These are phyloP conservation scores for Dacryopinax spathularia DNA, from an alignment of 768 basidiomycete genomes.

Conservation along the genomic window DNA sequence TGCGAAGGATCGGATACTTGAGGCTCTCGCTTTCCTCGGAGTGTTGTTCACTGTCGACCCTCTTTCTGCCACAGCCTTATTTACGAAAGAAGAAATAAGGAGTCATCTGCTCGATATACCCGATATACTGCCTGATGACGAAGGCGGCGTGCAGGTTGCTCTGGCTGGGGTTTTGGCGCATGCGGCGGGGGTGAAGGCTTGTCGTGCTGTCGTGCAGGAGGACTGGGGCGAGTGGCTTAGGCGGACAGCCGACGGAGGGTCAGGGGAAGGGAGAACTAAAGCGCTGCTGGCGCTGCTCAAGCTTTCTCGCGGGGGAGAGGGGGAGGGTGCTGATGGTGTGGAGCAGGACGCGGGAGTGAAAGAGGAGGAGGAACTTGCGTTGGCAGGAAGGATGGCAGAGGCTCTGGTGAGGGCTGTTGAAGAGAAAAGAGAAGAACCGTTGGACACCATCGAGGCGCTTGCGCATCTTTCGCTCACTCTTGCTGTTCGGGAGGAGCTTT, in stretches of 20 bases:
- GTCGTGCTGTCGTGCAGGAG: constrained; percentile 40
- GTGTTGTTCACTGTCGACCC: constrained; percentile 77
- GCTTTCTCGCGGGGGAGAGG: constrained; percentile 1
- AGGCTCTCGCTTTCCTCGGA: constrained; percentile 51
- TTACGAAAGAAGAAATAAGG: constrained; percentile 42
- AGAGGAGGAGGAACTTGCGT: constrained; percentile 6
- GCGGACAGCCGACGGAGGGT: neutral
- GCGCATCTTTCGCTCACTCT: constrained; percentile 65
- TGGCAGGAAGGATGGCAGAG: constrained; percentile 7
- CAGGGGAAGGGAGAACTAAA: neutral
- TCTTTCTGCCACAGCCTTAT: constrained; percentile 48
- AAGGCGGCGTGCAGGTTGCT: constrained; percentile 51
- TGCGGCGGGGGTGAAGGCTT: constrained; percentile 59
- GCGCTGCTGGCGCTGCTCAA: constrained; percentile 7
- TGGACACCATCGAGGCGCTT: constrained; percentile 70
- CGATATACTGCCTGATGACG: constrained; percentile 21
- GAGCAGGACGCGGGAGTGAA: constrained; percentile 8
- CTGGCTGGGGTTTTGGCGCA: constrained; percentile 64
- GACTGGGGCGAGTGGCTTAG: constrained; percentile 17
- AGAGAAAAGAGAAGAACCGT: constrained; percentile 37
- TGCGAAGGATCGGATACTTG: constrained; percentile 37
- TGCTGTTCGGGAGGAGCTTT: constrained; percentile 46
- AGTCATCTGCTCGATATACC: neutral
- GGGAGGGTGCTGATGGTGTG: neutral
- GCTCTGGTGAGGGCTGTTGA: constrained; percentile 36